These are phyloP conservation scores for Porcisia deanei DNA, from an alignment of 208 protist genomes.

Conservation along the genomic window DNA sequence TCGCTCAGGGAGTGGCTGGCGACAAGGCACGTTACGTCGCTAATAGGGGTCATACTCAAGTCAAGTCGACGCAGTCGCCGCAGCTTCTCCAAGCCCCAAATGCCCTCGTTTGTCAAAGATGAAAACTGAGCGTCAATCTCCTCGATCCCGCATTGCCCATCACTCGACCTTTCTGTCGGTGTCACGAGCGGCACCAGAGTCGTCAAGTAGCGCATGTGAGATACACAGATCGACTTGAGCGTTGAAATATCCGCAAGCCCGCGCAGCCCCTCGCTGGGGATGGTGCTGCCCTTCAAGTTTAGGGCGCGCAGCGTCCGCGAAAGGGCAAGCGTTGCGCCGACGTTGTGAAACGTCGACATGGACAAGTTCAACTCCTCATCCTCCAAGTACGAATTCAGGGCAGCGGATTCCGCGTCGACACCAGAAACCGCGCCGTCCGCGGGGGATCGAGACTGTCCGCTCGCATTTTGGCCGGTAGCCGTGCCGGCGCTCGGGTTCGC, in stretches of 20 bases:
- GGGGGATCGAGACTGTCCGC: conserved; percentile 5
- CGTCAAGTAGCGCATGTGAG: conserved; percentile 49
- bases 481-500: background rate
- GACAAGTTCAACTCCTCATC: conserved; percentile 56
- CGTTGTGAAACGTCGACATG: conserved; percentile 50
- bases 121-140: conserved; percentile 74
- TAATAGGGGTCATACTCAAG: conserved; percentile 60
- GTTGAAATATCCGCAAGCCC: conserved; percentile 51
- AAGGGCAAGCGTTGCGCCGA: conserved; percentile 36
- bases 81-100: conserved; percentile 38
- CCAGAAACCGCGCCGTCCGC: background rate
- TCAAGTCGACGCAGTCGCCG: conserved; percentile 45
- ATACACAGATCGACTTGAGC: conserved; percentile 45
- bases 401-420: conserved; percentile 19
- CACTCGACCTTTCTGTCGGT: conserved; percentile 22
- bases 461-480: background rate
- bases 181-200: conserved; percentile 50
- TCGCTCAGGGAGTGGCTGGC: conserved; percentile 41
- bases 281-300: conserved; percentile 55
- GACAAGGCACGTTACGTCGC: conserved; percentile 44
- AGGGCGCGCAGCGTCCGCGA: conserved; percentile 48
- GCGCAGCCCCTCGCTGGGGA: conserved; percentile 44
- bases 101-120: conserved; percentile 34
- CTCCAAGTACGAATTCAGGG: conserved; percentile 40
- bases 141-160: conserved; percentile 34